phyloP scores from a whole-genome alignment of 2,329 filamentous ascomycete species.

The Leptographium procerum region DNA sequence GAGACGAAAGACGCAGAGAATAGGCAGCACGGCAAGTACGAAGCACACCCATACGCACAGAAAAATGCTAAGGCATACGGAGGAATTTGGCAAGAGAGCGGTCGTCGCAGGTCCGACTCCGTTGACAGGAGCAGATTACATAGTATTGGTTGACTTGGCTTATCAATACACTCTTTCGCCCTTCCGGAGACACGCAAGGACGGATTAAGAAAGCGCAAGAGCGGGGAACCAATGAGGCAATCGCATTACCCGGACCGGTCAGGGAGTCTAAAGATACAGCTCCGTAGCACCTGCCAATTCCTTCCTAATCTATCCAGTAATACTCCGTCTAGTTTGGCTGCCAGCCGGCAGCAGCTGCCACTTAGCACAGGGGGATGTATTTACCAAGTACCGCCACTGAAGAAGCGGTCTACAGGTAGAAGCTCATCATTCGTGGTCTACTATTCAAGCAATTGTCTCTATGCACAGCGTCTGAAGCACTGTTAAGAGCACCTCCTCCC shows the following conservation, averaged over 20 bases:
- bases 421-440: not conserved
- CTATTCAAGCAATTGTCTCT: too few species aligned
- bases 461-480: too few species aligned
- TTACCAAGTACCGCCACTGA: too few species aligned
- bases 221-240: slow-evolving; percentile 3
- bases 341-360: not conserved
- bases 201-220: slow-evolving; percentile 1
- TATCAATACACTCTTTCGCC: not conserved
- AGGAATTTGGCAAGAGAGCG: too few species aligned
- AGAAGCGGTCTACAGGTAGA: too few species aligned
- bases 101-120: not conserved
- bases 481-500: too few species aligned
- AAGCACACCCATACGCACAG: not conserved
- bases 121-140: not conserved
- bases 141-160: not conserved
- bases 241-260: not conserved
- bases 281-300: not conserved
- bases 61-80: not conserved
- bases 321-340: not conserved
- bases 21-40: not conserved
- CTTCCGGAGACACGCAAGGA: not conserved
- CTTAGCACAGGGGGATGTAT: too few species aligned
- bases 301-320: too few species aligned
- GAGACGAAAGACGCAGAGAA: not conserved
- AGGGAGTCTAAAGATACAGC: too few species aligned